phyloP scores from a whole-genome alignment of 805 yeast species.

The Yarrowia sp. region DNA sequence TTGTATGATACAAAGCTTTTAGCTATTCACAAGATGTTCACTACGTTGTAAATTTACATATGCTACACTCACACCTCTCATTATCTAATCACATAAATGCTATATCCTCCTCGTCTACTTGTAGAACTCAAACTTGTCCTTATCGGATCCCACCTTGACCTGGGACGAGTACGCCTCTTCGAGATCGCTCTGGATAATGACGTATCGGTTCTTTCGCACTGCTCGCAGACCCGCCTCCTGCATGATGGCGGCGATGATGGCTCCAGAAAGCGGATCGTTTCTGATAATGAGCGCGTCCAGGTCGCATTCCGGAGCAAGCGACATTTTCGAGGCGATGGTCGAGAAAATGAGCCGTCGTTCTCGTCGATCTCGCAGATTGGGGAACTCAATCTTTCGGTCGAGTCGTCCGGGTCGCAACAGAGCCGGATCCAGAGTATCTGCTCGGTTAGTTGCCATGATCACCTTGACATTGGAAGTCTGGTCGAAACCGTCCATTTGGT shows the following conservation, averaged over 20 bases:
- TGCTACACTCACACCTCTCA: background rate
- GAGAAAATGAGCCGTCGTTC: constrained; percentile 95
- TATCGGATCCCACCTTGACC: constrained; percentile 93
- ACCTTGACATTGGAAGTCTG: constrained; percentile 94
- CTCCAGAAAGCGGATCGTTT: constrained; percentile 96
- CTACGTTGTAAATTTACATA: too few species aligned
- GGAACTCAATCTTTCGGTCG: constrained; percentile 97
- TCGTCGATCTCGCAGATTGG: constrained; percentile 92
- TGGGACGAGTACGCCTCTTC: constrained; percentile 98
- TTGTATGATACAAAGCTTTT: too few species aligned
- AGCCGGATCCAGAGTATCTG: constrained; percentile 99
- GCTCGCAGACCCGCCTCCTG: constrained; percentile 99
- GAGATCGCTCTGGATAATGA: constrained; percentile 90
- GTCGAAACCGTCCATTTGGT: constrained; percentile 99
- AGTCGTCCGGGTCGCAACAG: constrained; percentile 96
- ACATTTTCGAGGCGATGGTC: constrained; percentile 96
- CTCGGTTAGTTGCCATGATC: constrained; percentile 98
- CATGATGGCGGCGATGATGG: constrained; percentile 96
- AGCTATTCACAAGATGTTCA: too few species aligned
- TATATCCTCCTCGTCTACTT: constrained; percentile 48
- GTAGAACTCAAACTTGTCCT: constrained; percentile 96
- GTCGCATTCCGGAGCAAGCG: constrained; percentile 96
- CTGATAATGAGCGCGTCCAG: constrained; percentile 91
- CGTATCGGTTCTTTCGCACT: constrained; percentile 95
- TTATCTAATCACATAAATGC: background rate